Conservation (phyloP, 441 rosid genomes). For the Cnidoscolus chayamansa region DNA sequence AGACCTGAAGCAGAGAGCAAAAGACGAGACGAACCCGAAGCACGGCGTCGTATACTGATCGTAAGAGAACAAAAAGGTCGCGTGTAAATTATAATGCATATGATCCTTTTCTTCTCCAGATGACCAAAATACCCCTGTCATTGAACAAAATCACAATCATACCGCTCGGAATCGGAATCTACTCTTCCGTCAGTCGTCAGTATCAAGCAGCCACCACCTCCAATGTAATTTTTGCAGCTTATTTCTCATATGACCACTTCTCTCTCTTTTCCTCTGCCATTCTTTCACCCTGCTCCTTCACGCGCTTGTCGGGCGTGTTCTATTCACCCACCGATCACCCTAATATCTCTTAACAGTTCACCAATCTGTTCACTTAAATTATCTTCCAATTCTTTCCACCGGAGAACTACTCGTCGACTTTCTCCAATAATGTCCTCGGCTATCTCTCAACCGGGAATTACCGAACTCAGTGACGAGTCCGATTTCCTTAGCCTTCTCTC, state of each 20-base stretch:
- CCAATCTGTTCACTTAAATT: background rate
- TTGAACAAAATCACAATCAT: background rate
- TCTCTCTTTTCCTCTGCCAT: background rate
- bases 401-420: conserved; percentile 8
- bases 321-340: conserved; percentile 5
- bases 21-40: background rate
- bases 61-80: background rate
- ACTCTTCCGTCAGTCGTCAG: background rate
- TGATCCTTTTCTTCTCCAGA: background rate
- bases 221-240: background rate
- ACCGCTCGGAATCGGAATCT: background rate
- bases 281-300: background rate
- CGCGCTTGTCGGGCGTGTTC: conserved; percentile 3
- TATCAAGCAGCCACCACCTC: background rate
- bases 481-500: conserved; percentile 56
- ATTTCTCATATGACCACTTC: conserved; percentile 5
- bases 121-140: conserved; percentile 10
- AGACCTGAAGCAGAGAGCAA: background rate
- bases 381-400: background rate
- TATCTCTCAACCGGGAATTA: conserved; percentile 20
- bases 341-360: background rate
- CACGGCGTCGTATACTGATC: background rate
- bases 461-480: conserved; percentile 48
- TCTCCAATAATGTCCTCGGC: conserved; percentile 24
- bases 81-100: background rate